A percentile compares a stretch with the other conserved stretches of the same genome.
These are phyloP conservation scores for Phytophthora ohioensis DNA, from an alignment of 352 stramenopile genomes.

Conservation along the genomic window DNA sequence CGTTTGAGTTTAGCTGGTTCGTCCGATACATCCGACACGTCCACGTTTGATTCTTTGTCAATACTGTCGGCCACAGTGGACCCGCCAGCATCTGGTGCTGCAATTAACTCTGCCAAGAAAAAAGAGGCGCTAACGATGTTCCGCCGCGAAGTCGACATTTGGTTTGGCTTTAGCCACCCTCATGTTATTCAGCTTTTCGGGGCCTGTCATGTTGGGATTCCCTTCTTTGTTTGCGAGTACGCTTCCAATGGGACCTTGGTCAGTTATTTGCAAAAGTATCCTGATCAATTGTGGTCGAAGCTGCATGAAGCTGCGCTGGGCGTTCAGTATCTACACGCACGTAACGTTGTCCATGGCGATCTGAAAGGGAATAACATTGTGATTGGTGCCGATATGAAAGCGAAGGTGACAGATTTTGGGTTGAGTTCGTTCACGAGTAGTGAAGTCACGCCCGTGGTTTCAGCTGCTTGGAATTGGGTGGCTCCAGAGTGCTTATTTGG, in stretches of 20 bases:
- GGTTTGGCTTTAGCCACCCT: constrained; percentile 31
- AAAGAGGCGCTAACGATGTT: constrained; percentile 17
- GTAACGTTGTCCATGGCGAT: constrained; percentile 10
- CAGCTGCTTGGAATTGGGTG: constrained; percentile 15
- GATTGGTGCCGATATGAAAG: constrained; percentile 29
- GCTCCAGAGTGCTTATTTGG: constrained; percentile 6
- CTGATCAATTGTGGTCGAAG: constrained; percentile 13
- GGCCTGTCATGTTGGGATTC: constrained; percentile 24
- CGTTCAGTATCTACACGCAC: constrained; percentile 18
- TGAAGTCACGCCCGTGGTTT: background rate
- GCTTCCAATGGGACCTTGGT: constrained; percentile 29
- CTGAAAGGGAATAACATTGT: constrained; percentile 28
- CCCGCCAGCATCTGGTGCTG: background rate
- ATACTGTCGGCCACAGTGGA: background rate
- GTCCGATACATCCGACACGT: background rate
- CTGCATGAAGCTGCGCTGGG: constrained; percentile 18
- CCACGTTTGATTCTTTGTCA: background rate
- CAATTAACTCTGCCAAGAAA: background rate
- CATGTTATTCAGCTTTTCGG: constrained; percentile 31
- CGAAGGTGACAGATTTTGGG: constrained; percentile 35
- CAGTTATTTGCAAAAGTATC: constrained; percentile 27
- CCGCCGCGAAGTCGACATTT: constrained; percentile 30
- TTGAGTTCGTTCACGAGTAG: constrained; percentile 17
- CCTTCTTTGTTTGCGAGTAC: constrained; percentile 34
- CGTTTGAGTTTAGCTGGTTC: background rate